These are phyloP conservation scores for Dactylellina cionopaga DNA, from an alignment of 2,329 filamentous ascomycete genomes.

Conservation along the genomic window DNA sequence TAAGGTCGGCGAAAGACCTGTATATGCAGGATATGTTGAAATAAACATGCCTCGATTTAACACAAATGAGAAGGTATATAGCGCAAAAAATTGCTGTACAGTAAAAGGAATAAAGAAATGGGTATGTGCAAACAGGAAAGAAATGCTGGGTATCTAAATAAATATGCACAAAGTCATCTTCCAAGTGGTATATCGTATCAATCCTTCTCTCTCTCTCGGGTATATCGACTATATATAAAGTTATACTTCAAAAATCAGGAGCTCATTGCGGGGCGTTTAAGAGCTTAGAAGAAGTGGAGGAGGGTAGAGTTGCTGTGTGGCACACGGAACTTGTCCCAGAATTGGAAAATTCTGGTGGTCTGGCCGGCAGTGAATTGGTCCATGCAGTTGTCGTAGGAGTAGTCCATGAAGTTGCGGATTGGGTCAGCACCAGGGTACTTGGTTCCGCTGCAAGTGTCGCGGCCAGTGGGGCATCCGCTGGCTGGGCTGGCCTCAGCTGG, in stretches of 20 bases:
- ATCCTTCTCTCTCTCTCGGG: conserved; percentile 2
- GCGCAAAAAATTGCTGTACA: conserved; percentile 19
- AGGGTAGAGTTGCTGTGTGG: conserved; percentile 28
- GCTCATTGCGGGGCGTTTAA: conserved; percentile 11
- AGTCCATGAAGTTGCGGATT: conserved; percentile 60
- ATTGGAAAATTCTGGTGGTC: conserved; percentile 61
- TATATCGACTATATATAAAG: conserved; percentile 37
- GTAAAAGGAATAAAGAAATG: conserved; percentile 5
- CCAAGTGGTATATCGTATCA: conserved; percentile 17
- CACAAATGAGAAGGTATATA: neutral
- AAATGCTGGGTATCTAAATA: conserved; percentile 23
- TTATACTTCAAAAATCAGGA: conserved; percentile 8
- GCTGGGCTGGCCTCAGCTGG: conserved; percentile 60
- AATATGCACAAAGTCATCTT: conserved; percentile 14
- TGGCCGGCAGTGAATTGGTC: conserved; percentile 64
- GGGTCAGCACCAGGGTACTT: conserved; percentile 56
- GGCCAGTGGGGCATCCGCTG: conserved; percentile 61
- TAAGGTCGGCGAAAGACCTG: conserved; percentile 5
- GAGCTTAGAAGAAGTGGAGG: conserved; percentile 25
- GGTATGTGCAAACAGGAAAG: conserved; percentile 27
- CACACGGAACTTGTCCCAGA: conserved; percentile 61
- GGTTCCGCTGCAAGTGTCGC: conserved; percentile 58
- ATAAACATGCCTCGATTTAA: conserved; percentile 28
- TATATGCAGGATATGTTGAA: conserved; percentile 18
- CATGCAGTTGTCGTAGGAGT: conserved; percentile 62